A percentile compares a stretch with the other conserved stretches of the same genome.
Conservation (phyloP, 2,329 filamentous ascomycete genomes). For the Ceratocystis harringtonii region DNA sequence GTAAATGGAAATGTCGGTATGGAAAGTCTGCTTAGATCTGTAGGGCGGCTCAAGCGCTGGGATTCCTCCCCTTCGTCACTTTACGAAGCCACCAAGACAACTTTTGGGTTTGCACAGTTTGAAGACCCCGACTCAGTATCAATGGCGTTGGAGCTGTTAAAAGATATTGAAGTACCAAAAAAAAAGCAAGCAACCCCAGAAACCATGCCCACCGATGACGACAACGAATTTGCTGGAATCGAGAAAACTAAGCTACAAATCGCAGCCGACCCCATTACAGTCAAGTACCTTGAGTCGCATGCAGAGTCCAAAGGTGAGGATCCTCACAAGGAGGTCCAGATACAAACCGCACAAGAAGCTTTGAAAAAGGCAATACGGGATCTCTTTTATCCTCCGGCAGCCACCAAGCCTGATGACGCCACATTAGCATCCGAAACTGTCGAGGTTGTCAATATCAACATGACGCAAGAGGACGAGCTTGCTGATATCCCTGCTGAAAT, state of each 20-base stretch:
- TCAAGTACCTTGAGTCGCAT: slow-evolving; percentile 75
- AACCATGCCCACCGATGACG: slow-evolving; percentile 25
- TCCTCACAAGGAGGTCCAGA: slow-evolving; percentile 38
- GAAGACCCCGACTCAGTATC: slow-evolving; percentile 80
- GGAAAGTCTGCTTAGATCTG: slow-evolving; percentile 61
- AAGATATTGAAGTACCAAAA: slow-evolving; percentile 65
- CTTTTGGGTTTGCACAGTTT: slow-evolving; percentile 91
- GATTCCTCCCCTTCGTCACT: slow-evolving; percentile 50
- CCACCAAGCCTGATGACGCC: slow-evolving; percentile 41
- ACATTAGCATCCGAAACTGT: slow-evolving; percentile 48
- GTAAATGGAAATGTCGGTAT: slow-evolving; percentile 58
- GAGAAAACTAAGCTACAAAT: slow-evolving; percentile 59
- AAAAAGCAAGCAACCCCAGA: slow-evolving; percentile 51
- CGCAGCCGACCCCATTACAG: slow-evolving; percentile 66
- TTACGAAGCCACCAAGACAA: slow-evolving; percentile 60
- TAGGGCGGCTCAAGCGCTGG: slow-evolving; percentile 71
- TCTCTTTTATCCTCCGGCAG: slow-evolving; percentile 50
- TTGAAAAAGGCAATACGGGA: slow-evolving; percentile 55
- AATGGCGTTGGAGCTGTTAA: slow-evolving; percentile 70
- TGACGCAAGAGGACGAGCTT: slow-evolving; percentile 80
- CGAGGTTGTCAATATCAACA: slow-evolving; percentile 78
- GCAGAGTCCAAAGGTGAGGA: not conserved
- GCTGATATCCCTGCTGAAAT: slow-evolving; percentile 92
- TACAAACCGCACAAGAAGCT: slow-evolving; percentile 53
- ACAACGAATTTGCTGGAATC: slow-evolving; percentile 33